Conservation (phyloP, 2,329 filamentous ascomycete species). For the Ophiostoma ips region DNA sequence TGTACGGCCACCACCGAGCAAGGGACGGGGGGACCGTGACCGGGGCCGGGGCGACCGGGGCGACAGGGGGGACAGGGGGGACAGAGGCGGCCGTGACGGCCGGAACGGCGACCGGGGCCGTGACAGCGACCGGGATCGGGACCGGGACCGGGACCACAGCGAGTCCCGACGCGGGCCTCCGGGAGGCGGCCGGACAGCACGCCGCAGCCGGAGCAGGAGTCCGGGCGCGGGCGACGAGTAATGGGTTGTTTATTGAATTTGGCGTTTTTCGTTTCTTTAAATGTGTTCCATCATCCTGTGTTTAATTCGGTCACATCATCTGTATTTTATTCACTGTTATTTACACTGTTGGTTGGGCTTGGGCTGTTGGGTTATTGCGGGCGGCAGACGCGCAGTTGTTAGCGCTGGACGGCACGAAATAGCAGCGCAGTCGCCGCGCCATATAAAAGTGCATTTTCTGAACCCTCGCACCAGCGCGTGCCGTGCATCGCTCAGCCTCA, state of each 20-base stretch:
- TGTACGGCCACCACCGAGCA: slow-evolving; percentile 60
- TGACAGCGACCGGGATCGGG: not conserved
- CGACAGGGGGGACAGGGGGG: not conserved
- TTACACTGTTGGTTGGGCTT: too few relatives aligned
- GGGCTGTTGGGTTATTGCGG: too few relatives aligned
- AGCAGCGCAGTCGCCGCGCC: too few relatives aligned
- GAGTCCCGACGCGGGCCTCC: slow-evolving; percentile 16
- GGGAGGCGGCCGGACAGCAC: slow-evolving; percentile 15
- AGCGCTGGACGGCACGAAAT: too few relatives aligned
- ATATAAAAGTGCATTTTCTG: too few relatives aligned
- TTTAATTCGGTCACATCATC: too few relatives aligned
- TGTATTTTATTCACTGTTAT: too few relatives aligned
- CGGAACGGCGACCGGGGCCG: not conserved
- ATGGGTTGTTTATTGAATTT: not conserved
- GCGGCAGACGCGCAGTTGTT: too few relatives aligned
- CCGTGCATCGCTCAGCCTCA: too few relatives aligned
- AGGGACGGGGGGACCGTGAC: slow-evolving; percentile 27
- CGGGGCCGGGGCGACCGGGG: slow-evolving; percentile 16
- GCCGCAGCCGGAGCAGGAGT: slow-evolving; percentile 33
- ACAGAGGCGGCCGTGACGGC: slow-evolving; percentile 1
- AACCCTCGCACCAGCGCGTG: too few relatives aligned
- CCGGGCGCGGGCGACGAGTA: slow-evolving; percentile 20
- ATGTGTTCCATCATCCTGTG: too few relatives aligned
- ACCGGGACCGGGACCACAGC: not conserved
- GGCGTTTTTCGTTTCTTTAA: too few relatives aligned